Evolutionary conservation across 345 rosid genomes (phyloP).

Genomic region (Hibiscus tridactylites): DNA sequence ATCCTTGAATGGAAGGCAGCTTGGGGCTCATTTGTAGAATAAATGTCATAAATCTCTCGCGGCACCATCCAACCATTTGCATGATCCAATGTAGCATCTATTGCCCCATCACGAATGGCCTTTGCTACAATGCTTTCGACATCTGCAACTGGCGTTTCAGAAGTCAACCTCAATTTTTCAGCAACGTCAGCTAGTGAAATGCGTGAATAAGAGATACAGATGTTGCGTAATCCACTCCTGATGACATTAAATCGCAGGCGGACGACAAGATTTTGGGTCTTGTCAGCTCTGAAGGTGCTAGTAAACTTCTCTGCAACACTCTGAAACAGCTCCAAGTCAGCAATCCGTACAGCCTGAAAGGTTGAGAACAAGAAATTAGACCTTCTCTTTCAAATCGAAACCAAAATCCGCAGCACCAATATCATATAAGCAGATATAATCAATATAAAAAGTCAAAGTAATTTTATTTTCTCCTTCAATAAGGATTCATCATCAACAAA

Average conservation of each 20-base stretch:
- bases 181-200: not conserved
- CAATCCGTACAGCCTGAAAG: not conserved
- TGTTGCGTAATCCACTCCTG: not conserved
- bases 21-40: conserved; percentile 71
- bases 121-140: conserved; percentile 79
- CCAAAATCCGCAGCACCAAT: not conserved
- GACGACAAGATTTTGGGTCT: not conserved
- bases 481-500: not conserved
- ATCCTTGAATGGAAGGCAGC: conserved; percentile 77
- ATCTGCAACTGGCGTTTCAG: conserved; percentile 50
- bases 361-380: not conserved
- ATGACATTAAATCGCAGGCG: not conserved
- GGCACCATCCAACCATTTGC: not conserved
- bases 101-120: conserved; percentile 82
- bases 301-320: not conserved
- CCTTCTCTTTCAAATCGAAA: not conserved
- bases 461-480: not conserved
- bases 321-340: not conserved
- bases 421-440: not conserved
- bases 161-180: not conserved
- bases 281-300: not conserved
- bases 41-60: not conserved
- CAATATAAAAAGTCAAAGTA: not conserved
- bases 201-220: not conserved
- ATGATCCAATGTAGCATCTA: not conserved